A percentile compares a stretch with the other conserved stretches of the same genome.
Conservation (phyloP, 2,329 filamentous ascomycete species). For the Aspergillus brunneoviolaceus region DNA sequence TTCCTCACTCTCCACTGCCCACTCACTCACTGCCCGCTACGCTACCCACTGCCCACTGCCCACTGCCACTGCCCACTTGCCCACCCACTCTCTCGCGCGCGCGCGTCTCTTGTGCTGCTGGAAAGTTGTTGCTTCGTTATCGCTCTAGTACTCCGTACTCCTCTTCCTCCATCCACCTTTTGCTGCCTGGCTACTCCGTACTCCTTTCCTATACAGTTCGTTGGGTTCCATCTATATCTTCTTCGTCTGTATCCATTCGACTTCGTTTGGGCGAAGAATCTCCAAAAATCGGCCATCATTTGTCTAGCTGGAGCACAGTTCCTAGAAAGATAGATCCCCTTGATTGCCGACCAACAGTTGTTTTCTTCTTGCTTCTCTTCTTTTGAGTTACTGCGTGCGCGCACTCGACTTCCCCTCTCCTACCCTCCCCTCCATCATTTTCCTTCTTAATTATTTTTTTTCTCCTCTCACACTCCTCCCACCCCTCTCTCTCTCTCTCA, state of each 20-base stretch:
- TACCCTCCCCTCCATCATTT: background rate
- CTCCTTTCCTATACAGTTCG: background rate
- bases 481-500: constrained; percentile 1
- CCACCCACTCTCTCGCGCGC: background rate
- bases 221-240: no score
- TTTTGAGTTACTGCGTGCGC: background rate
- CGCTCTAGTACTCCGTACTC: background rate
- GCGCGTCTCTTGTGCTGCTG: background rate
- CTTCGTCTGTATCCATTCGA: background rate
- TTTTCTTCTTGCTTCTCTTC: background rate
- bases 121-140: background rate
- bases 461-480: background rate
- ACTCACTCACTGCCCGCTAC: no score
- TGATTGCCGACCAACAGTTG: background rate
- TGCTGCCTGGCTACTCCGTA: background rate
- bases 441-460: background rate
- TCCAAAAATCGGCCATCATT: no score
- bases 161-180: background rate
- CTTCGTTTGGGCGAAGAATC: background rate
- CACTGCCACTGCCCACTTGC: background rate
- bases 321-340: background rate
- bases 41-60: no score
- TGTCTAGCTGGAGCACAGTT: background rate
- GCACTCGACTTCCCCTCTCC: constrained; percentile 1
- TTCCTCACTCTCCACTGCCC: background rate